These are phyloP conservation scores for Dictyostelium brefeldianum DNA, from an alignment of 78 protist genomes.

Conservation along the genomic window DNA sequence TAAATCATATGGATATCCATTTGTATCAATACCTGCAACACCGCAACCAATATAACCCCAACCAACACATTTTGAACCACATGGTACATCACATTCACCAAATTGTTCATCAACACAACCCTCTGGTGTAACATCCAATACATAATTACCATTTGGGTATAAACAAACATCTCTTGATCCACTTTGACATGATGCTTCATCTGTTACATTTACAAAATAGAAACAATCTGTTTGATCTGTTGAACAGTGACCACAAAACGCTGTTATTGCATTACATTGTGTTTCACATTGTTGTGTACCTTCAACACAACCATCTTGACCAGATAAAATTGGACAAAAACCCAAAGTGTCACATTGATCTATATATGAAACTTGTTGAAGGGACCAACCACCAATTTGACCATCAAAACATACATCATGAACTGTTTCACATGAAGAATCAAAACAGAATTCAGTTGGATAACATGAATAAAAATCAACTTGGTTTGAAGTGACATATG, in stretches of 20 bases:
- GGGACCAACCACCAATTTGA: conserved; percentile 16
- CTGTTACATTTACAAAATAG: background rate
- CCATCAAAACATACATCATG: conserved; percentile 77
- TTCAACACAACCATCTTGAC: background rate
- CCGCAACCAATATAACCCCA: background rate
- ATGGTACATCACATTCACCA: conserved; percentile 21
- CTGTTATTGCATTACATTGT: background rate
- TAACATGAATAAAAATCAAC: background rate
- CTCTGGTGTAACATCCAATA: background rate
- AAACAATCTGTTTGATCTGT: conserved; percentile 25
- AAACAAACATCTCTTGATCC: conserved; percentile 13
- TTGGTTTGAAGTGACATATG: background rate
- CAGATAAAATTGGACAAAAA: background rate
- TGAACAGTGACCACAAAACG: conserved; percentile 63
- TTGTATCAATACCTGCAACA: background rate
- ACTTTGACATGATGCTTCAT: background rate
- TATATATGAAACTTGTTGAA: too few relatives aligned
- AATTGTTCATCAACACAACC: conserved; percentile 4
- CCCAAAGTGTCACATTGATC: background rate
- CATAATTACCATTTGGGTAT: background rate
- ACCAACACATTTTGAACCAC: conserved; percentile 60
- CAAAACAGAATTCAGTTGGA: conserved; percentile 9
- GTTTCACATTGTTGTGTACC: background rate
- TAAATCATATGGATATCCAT: background rate
- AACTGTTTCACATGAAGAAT: conserved; percentile 29